Conservation (phyloP, 306 rosid species). For the Alnus rubra region DNA sequence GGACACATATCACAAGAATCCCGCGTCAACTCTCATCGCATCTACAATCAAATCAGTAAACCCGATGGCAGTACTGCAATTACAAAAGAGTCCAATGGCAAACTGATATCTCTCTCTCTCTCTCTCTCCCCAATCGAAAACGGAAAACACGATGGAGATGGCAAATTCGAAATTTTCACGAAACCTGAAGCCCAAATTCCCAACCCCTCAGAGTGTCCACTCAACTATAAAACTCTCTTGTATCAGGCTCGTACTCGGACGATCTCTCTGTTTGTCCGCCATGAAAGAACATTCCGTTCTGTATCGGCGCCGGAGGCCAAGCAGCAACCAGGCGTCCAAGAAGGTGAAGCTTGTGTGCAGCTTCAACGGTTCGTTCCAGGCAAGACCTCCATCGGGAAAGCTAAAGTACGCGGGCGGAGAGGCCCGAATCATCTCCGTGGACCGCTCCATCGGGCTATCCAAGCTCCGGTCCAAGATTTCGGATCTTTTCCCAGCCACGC, state of each 20-base stretch:
- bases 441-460: slow-evolving; percentile 18
- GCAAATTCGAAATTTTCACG: slow-evolving; percentile 11
- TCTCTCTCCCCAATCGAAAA: too few relatives aligned
- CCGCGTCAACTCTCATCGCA: too few relatives aligned
- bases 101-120: too few relatives aligned
- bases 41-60: too few relatives aligned
- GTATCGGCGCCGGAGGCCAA: slow-evolving; percentile 16
- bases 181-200: background rate
- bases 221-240: background rate
- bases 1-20: too few relatives aligned
- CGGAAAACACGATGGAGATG: background rate
- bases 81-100: too few relatives aligned
- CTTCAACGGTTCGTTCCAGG: slow-evolving; percentile 30
- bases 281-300: slow-evolving; percentile 24
- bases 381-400: slow-evolving; percentile 17
- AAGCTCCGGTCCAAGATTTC: slow-evolving; percentile 27
- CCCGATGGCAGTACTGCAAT: too few relatives aligned
- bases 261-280: background rate
- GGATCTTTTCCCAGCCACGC: slow-evolving; percentile 20
- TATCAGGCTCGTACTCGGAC: too few relatives aligned
- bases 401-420: slow-evolving; percentile 35
- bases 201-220: background rate
- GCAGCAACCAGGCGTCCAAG: slow-evolving; percentile 8
- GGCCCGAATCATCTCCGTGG: slow-evolving; percentile 30
- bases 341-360: slow-evolving; percentile 33